A percentile compares a stretch with the other conserved stretches of the same genome.
Evolutionary conservation across 2,329 filamentous ascomycete species (phyloP).

Genomic region (Phaeosphaeria sp.): DNA sequence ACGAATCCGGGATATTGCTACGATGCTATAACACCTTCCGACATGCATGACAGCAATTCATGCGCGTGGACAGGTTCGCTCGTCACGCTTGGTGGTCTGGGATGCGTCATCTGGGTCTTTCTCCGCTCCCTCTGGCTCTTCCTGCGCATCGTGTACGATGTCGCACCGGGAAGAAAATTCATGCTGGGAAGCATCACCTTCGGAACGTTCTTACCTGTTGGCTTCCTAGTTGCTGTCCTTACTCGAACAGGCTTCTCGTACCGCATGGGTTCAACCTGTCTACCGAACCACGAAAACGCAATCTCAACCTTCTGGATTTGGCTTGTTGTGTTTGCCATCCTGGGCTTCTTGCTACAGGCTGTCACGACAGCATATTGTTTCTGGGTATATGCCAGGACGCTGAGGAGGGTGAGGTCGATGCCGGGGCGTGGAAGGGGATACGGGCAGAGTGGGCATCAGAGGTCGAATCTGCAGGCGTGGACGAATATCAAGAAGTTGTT

Average conservation of each 20-base stretch:
- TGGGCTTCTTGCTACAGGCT: constrained; percentile 37
- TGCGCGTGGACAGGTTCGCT: constrained; percentile 84
- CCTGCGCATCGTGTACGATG: constrained; percentile 48
- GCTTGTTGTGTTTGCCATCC: constrained; percentile 42
- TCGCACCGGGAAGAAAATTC: constrained; percentile 36
- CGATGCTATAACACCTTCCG: constrained; percentile 83
- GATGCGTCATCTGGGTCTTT: constrained; percentile 73
- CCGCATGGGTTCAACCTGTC: constrained; percentile 45
- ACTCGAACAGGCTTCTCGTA: constrained; percentile 46
- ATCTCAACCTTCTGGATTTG: constrained; percentile 48
- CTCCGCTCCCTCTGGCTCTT: constrained; percentile 49
- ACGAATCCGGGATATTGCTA: constrained; percentile 76
- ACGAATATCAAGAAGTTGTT: constrained; percentile 29
- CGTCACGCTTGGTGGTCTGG: constrained; percentile 79
- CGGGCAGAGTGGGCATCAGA: not conserved
- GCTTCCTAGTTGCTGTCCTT: constrained; percentile 39
- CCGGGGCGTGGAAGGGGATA: not conserved
- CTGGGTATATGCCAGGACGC: constrained; percentile 39
- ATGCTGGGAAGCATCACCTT: constrained; percentile 38
- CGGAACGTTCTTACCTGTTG: constrained; percentile 38
- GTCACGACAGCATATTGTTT: constrained; percentile 44
- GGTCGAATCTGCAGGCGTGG: constrained; percentile 25
- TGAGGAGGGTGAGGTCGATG: constrained; percentile 17
- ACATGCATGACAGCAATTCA: constrained; percentile 74
- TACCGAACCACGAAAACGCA: constrained; percentile 43